Evolutionary conservation across 2,329 filamentous ascomycete genomes (phyloP).

Genomic region (Epichloe scottii): DNA sequence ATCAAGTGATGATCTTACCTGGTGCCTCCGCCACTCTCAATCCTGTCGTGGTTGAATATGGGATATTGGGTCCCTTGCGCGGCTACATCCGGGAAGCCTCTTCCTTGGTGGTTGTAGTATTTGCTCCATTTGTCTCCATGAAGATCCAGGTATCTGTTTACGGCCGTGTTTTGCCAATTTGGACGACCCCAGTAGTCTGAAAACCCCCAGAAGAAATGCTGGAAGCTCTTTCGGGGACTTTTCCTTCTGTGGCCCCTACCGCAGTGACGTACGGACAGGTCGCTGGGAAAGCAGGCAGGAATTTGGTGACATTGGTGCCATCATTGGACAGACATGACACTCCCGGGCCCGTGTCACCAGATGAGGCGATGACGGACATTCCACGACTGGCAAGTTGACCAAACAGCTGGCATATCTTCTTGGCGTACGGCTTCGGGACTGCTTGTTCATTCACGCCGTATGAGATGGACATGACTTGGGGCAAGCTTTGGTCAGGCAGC

Average conservation of each 20-base stretch:
- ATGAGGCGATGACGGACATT: slow-evolving; percentile 52
- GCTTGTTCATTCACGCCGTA: slow-evolving; percentile 59
- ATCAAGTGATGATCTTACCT: slow-evolving; percentile 14
- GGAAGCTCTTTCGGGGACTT: slow-evolving; percentile 38
- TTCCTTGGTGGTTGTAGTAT: slow-evolving; percentile 34
- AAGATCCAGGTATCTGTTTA: slow-evolving; percentile 28
- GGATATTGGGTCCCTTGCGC: slow-evolving; percentile 33
- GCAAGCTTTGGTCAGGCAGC: slow-evolving; percentile 40
- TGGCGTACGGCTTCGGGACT: slow-evolving; percentile 45
- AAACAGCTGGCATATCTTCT: slow-evolving; percentile 41
- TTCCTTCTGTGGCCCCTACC: slow-evolving; percentile 44
- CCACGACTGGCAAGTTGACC: slow-evolving; percentile 53
- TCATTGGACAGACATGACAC: slow-evolving; percentile 24
- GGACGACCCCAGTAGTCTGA: slow-evolving; percentile 33
- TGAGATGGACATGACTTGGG: slow-evolving; percentile 54
- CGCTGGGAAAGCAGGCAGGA: slow-evolving; percentile 23
- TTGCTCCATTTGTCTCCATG: slow-evolving; percentile 36
- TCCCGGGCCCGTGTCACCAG: slow-evolving; percentile 40
- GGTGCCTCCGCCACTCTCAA: slow-evolving; percentile 18
- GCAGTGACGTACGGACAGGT: slow-evolving; percentile 48
- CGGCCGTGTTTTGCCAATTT: slow-evolving; percentile 32
- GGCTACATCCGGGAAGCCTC: slow-evolving; percentile 49
- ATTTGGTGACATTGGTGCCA: slow-evolving; percentile 20
- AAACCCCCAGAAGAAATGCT: slow-evolving; percentile 41
- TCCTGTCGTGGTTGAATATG: slow-evolving; percentile 18